Percentiles rank a stretch among this genome's conserved stretches.
phyloP scores from a whole-genome alignment of 768 basidiomycete species.

The Boletellus emodensis region DNA sequence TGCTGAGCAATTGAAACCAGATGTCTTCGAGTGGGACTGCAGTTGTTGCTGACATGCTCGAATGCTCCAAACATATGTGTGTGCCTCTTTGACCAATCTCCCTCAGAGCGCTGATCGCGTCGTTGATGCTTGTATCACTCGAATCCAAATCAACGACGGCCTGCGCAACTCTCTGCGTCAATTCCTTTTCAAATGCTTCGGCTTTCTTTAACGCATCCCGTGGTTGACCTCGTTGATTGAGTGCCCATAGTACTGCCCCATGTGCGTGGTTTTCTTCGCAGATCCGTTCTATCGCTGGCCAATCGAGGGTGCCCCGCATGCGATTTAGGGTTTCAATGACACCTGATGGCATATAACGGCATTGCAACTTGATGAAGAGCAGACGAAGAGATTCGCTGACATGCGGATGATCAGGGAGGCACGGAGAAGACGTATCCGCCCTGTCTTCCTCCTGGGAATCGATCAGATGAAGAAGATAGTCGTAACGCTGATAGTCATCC shows the following conservation, averaged over 20 bases:
- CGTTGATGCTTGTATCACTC: constrained; percentile 24
- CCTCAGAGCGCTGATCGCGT: constrained; percentile 47
- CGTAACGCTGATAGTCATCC: constrained; percentile 54
- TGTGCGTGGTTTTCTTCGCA: constrained; percentile 67
- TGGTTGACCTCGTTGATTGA: constrained; percentile 61
- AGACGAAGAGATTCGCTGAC: constrained; percentile 50
- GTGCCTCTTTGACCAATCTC: constrained; percentile 59
- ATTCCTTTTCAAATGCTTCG: constrained; percentile 50
- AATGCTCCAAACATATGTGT: constrained; percentile 66
- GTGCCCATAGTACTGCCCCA: constrained; percentile 80
- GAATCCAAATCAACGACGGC: constrained; percentile 27
- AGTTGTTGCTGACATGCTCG: constrained; percentile 38
- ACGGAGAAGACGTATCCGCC: constrained; percentile 26
- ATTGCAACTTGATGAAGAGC: constrained; percentile 70
- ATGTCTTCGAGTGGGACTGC: constrained; percentile 68
- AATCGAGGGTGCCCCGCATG: constrained; percentile 51
- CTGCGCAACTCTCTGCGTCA: constrained; percentile 45
- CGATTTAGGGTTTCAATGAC: constrained; percentile 60
- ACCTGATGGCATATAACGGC: constrained; percentile 58
- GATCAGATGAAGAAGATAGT: constrained; percentile 75
- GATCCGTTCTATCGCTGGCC: constrained; percentile 48
- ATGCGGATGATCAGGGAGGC: constrained; percentile 36
- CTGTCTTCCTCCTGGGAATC: constrained; percentile 44
- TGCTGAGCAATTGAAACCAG: constrained; percentile 83
- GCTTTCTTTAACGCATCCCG: constrained; percentile 64